Base-by-base conservation (phyloP, 805 yeast genomes). In the Pichia gijzeniarum region DNA sequence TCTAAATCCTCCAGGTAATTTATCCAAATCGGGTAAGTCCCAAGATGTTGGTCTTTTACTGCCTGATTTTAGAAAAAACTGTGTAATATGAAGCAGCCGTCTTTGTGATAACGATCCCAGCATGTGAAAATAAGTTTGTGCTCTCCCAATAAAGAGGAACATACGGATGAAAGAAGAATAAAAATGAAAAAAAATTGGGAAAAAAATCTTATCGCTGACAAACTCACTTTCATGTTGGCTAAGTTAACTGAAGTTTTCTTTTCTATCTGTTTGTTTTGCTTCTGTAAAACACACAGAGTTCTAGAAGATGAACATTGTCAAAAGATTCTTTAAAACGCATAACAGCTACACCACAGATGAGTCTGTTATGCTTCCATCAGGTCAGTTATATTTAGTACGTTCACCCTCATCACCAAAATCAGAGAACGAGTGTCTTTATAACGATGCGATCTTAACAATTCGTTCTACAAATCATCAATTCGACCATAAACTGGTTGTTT, bases 361-460 rank as follows among this genome's bases (percentile, higher is more conserved):
- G 47, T 63, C 87, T 28, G 77, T 80, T 9, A 71, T 76, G 56
- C 72, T 93, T 40, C 87, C 95, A 2, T 74, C 83, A 0, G 98
- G 97, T 3, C 82, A 81, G 64, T 72, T 91, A 39, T 85, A 72
- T 58, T 70, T 91, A 38, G 73, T 84, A 16, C 70, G 98, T 40
- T 73, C 85, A 1, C 84, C 85, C 5, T 73, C 72, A 19, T 85
- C 95, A 2, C 96, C 96, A 12, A 87, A 88, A 60, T 90, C 96
- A 8, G 89, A 80, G 21, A 70, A 80, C 31, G 97, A 93, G 63
- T 83, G 90, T 56, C 70, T 88, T 18, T 90, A 80, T 63, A 82
- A 79, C 48, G 95, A 87, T 54, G 90, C 95, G 2, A 79, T 79
- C 33, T 79, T 91, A 13, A 68, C 81, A 2, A 79, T 91, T 40